Base-by-base conservation (phyloP, 352 stramenopile genomes). In the Thalassiosira livingstoniorum region DNA sequence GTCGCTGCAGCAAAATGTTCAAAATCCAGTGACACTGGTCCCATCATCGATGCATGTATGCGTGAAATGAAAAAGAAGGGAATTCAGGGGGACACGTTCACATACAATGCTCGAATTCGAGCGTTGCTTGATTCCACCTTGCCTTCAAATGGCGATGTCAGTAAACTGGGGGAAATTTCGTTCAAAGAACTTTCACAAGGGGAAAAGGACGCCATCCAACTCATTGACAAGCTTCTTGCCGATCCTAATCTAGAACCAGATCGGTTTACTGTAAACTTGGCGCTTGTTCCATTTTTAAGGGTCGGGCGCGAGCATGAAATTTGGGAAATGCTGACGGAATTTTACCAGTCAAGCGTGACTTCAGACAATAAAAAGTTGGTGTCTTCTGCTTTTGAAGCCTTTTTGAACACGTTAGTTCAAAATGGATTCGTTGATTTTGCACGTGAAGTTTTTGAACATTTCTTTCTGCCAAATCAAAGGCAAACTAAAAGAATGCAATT, bases 261-360 rank as follows among this genome's bases (percentile, higher is more conserved):
- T 89, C 39, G 68, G 54, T 92, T 85, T 65, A 91, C 87, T 29
- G 84, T 94, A 54, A 88, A 92, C 71, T 72, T 92, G 31, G 58
- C 87, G 2, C 34, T 92, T 15, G 43, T 83, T 5, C 85, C 87
- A 15, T 82, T 92, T 23, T 11, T 90, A 3, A 55, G 62, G 53
- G 51, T 62, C 21, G 65, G 67, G 42, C 53, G 75, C 34, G 71
- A 66, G 18, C 61, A 75, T 32, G 47, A 89, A 27, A 63, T 88
- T 18, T 75, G 78, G 60, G 4, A 45, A 45, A 62, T 91, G 5
- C 32, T 91, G 15, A 67, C 55, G 18, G 67, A 55, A 29, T 83
- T 91, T 70, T 82, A 75, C 60, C 18, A 79, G 21, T 51, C 47
- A 27, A 84, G 79, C 37, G 32, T 69, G 5, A 42, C 23, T 4